phyloP scores from a whole-genome alignment of 1,284 basidiomycete species.

The Boletus hoseneyae region DNA sequence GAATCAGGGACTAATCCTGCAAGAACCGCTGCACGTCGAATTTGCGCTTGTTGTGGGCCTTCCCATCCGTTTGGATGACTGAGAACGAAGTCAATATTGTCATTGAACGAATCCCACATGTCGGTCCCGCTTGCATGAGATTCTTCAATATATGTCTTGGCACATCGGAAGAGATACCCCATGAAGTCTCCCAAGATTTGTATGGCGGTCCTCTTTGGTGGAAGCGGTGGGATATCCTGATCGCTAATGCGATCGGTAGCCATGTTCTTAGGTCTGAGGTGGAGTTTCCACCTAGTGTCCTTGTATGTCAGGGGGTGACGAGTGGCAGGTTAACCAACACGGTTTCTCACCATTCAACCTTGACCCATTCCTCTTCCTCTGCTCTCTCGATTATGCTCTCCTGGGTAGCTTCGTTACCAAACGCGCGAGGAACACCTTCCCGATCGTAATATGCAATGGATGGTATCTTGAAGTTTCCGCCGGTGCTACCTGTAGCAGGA shows the following conservation, averaged over 20 bases:
- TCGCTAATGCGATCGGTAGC: slow-evolving; percentile 20
- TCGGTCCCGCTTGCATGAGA: slow-evolving; percentile 34
- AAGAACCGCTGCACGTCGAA: slow-evolving; percentile 36
- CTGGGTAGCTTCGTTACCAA: slow-evolving; percentile 48
- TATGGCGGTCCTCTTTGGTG: slow-evolving; percentile 37
- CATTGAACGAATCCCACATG: slow-evolving; percentile 36
- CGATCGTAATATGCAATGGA: slow-evolving; percentile 51
- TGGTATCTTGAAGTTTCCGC: slow-evolving; percentile 55
- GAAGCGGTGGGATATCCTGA: slow-evolving; percentile 38
- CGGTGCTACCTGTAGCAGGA: slow-evolving; percentile 50
- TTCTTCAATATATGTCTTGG: slow-evolving; percentile 38
- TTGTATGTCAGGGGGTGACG: neutral
- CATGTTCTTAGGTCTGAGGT: slow-evolving; percentile 31
- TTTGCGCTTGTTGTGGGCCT: slow-evolving; percentile 36
- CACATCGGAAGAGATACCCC: slow-evolving; percentile 38
- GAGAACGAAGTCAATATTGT: slow-evolving; percentile 33
- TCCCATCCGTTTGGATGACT: slow-evolving; percentile 47
- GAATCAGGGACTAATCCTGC: slow-evolving; percentile 37
- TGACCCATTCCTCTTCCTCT: slow-evolving; percentile 45
- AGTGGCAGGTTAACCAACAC: neutral
- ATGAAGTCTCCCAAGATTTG: slow-evolving; percentile 50
- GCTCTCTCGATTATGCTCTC: slow-evolving; percentile 40
- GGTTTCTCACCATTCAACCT: slow-evolving; percentile 39
- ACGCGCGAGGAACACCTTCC: slow-evolving; percentile 41
- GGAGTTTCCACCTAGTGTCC: slow-evolving; percentile 35